Conservation (phyloP, 805 yeast genomes). For the Suhomyces vadensis region DNA sequence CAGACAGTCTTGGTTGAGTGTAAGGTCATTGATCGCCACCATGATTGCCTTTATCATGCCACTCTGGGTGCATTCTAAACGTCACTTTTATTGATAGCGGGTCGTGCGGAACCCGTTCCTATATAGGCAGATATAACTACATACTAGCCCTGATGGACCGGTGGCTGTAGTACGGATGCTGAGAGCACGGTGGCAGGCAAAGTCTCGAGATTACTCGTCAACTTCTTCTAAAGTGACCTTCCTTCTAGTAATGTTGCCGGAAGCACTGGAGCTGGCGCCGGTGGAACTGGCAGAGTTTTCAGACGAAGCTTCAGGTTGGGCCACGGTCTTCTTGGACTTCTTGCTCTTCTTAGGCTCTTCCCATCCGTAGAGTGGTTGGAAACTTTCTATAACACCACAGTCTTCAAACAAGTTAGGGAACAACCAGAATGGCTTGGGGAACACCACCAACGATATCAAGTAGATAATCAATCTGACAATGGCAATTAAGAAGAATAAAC, state of each 20-base stretch:
- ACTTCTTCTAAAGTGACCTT: conserved; percentile 44
- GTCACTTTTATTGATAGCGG: background rate
- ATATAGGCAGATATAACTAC: too few species aligned
- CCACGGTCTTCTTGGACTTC: conserved; percentile 17
- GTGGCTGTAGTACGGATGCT: too few species aligned
- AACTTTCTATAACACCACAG: conserved; percentile 90
- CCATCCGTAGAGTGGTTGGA: conserved; percentile 87
- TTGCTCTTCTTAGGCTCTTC: conserved; percentile 47
- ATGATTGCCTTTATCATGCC: background rate
- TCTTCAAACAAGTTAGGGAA: conserved; percentile 96
- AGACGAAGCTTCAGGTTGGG: conserved; percentile 12
- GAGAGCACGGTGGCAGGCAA: too few species aligned
- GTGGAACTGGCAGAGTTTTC: conserved; percentile 16
- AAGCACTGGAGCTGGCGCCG: conserved; percentile 15
- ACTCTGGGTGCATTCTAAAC: background rate
- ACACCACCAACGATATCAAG: conserved; percentile 53
- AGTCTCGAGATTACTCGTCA: conserved; percentile 26
- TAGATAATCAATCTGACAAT: conserved; percentile 75
- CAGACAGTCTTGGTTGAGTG: conserved; percentile 45
- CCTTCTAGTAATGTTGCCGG: conserved; percentile 26
- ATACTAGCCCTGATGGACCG: too few species aligned
- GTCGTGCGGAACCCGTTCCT: background rate
- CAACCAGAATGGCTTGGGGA: conserved; percentile 85
- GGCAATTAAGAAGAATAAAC: conserved; percentile 73
- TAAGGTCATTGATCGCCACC: conserved; percentile 35